Base-by-base conservation (phyloP, 148 eudicot species). In the Beta vulgaris region DNA sequence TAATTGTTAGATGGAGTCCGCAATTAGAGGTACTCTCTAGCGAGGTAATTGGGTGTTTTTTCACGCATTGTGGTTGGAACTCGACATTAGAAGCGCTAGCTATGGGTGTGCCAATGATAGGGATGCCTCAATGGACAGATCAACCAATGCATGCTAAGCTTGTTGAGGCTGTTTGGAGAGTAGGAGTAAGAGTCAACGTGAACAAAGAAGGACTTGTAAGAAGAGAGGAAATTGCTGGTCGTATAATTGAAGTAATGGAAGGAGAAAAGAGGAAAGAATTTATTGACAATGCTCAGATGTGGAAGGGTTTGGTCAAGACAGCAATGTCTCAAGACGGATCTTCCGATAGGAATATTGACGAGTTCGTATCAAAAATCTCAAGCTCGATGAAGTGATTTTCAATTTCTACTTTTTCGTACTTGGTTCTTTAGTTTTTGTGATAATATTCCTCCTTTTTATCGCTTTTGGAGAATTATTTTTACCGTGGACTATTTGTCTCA, bases 101-200 rank as follows among this genome's bases (percentile, higher is more conserved):
- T 31, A 43, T 81, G 39, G 85, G 84, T 2, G 83, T 86, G 72
- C 86, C 86, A 23, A 83, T 86, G 84, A 70, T 87, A 43, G 86
- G 75, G 67, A 85, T 88, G 85, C 91, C 88, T 0, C 84, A 75
- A 55, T 88, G 88, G 87, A 82, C 86, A 0, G 87, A 88, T 53
- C 88, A 88, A 37, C 77, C 83, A 0, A 82, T 80, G 6, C 76
- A 80, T 74, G 91, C 86, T 46, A 88, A 86, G 80, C 69, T 84
- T 55, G 73, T 86, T 39, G 79, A 86, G 59, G 87, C 78, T 68
- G 78, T 82, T 61, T 84, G 91, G 88, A 80, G 73, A 64, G 86
- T 86, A 35, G 91, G 91, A 0, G 71, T 86, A 11, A 75, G 84
- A 67, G 91, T 84, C 18, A 76, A 70, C 39, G 84, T 29, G 11